Evolutionary conservation across 352 stramenopile species (phyloP), one percentile per base, ranked within the genome.

Genomic region (Hyaloperonospora arabidopsidis): DNA sequence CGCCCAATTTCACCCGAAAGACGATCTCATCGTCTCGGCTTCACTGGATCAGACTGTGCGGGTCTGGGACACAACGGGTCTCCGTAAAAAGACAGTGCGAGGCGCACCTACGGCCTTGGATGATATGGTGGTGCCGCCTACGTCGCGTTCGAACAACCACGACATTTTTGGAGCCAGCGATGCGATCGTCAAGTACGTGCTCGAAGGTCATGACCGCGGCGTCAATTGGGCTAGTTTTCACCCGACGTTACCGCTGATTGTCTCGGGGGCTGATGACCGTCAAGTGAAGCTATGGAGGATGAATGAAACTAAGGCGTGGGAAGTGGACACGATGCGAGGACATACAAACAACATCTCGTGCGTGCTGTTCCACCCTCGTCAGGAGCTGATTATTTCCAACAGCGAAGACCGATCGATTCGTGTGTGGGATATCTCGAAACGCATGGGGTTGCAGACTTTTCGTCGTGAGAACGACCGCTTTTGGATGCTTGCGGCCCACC

Each of bases 151-250:
- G 17, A 85, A 77, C 57, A 86, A 87, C 67, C 76, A 91, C 63
- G 97, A 99, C 68, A 87, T 99, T 39, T 99, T 99, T 65, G 97
- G 97, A 23, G 97, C 95, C 18, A 98, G 93, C 63, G 97, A 99
- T 70, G 96, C 97, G 5, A 95, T 99, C 25, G 97, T 99, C 46
- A 99, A 99, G 79, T 99, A 99, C 70, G 96, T 99, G 8, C 85
- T 99, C 28, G 97, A 99, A 56, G 97, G 97, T 54, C 97, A 99
- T 67, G 97, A 99, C 71, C 87, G 97, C 46, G 97, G 97, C 54
- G 97, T 99, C 8, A 99, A 99, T 75, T 99, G 97, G 97, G 97
- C 97, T 0, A 88, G 85, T 44, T 99, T 99, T 75, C 97, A 99
- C 81, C 95, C 96, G 11, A 98, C 92, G 34, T 76, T 99, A 34